phyloP scores from a whole-genome alignment of 164 flowering plant species.

The Stephania japonica region DNA sequence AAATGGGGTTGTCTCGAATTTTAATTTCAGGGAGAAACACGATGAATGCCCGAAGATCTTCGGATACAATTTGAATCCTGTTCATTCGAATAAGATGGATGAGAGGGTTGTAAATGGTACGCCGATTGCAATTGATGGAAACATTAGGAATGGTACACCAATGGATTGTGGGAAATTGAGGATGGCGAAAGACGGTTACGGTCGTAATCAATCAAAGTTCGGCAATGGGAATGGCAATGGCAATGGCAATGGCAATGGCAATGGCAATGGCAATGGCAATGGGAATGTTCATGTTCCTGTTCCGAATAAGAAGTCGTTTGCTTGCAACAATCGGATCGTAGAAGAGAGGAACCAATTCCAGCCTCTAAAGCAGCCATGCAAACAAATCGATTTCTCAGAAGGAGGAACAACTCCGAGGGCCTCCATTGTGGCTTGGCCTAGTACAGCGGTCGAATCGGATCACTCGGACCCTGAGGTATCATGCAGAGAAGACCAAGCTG shows the following conservation, averaged over 20 bases:
- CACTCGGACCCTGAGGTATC: conserved; percentile 18
- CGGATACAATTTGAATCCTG: conserved; percentile 62
- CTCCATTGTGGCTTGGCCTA: conserved; percentile 27
- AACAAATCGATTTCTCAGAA: conserved; percentile 73
- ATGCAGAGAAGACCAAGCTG: conserved; percentile 45
- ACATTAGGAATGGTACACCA: conserved; percentile 40
- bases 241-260: conserved; percentile 13
- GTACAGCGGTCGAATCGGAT: conserved; percentile 11
- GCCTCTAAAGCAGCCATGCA: conserved; percentile 47
- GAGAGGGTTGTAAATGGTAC: conserved; percentile 50
- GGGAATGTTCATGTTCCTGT: too few species aligned
- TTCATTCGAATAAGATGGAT: conserved; percentile 29
- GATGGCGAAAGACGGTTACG: conserved; percentile 25
- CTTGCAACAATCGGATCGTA: conserved; percentile 30
- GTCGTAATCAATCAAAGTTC: conserved; percentile 24
- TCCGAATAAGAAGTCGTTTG: conserved; percentile 5
- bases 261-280: conserved; percentile 14
- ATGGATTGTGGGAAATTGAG: conserved; percentile 33
- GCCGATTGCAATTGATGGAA: conserved; percentile 33
- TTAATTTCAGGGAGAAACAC: conserved; percentile 26
- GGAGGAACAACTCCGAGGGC: conserved; percentile 42
- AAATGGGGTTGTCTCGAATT: conserved; percentile 19
- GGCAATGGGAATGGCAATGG: conserved; percentile 22
- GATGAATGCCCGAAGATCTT: conserved; percentile 57
- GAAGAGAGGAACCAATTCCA: conserved; percentile 42